phyloP scores from a whole-genome alignment of 352 stramenopile species.

The Phytophthora podocarpi region DNA sequence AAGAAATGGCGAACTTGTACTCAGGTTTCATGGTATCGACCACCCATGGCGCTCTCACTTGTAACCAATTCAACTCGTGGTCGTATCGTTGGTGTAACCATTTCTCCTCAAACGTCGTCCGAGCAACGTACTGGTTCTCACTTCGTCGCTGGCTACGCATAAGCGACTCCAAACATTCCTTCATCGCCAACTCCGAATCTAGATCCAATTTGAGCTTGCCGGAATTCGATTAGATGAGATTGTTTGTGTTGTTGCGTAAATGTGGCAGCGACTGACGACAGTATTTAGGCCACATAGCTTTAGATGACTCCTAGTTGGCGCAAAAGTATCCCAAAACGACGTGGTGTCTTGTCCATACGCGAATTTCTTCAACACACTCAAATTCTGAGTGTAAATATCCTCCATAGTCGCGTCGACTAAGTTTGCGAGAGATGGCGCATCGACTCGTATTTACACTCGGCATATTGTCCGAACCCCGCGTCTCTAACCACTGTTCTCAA shows the following conservation, averaged over 20 bases:
- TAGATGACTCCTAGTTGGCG: neutral
- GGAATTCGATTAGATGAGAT: neutral
- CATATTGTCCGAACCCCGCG: neutral
- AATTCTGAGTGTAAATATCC: neutral
- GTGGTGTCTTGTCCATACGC: neutral
- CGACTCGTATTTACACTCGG: neutral
- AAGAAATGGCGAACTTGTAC: neutral
- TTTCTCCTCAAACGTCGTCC: neutral
- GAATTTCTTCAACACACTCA: neutral
- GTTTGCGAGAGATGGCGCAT: neutral
- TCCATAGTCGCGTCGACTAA: neutral
- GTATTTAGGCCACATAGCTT: neutral
- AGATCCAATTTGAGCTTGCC: neutral
- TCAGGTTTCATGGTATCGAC: neutral
- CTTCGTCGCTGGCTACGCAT: neutral
- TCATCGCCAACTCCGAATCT: neutral
- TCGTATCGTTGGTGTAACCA: neutral
- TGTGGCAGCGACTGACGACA: neutral
- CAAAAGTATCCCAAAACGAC: neutral
- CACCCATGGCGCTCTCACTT: neutral
- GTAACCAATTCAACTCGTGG: neutral
- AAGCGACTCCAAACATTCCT: neutral
- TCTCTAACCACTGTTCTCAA: neutral
- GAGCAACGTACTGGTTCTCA: neutral
- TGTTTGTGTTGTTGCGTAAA: conserved; percentile 4